Base-by-base conservation (phyloP, 164 flowering plant genomes). In the Dillenia suffruticosa region DNA sequence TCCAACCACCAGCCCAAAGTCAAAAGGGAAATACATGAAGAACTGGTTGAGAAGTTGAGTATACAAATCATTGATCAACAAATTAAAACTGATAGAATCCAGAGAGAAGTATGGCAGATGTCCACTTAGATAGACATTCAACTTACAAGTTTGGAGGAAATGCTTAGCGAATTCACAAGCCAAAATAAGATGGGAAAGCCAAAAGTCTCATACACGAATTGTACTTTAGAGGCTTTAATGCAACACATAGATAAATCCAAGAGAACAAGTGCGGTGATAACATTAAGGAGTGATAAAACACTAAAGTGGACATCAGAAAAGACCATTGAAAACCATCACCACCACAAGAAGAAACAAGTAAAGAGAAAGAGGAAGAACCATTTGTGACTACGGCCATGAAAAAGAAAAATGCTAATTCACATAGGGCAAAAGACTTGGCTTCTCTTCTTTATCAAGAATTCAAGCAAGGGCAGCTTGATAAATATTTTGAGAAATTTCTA, bases 381-480 rank as follows among this genome's bases (percentile, higher is more conserved):
- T 5, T 14, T 9, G 51, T 14, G 3, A 51, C n/a, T 15, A n/a
- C 10, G 8, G 17, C 3, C 15, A 13, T 45, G 4, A 58, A 46
- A 15, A 43, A 22, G 12, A 46, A 6, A n/a, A 5, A 10, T 16
- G 2, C 0, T 4, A 9, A 12, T n/a, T 10, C 51, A 24, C 26
- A 13, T 22, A 10, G 19, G 16, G 13, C 52, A 13, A 14, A 26
- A n/a, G 2, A 46, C 13, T 10, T 17, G 19, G 2, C 51, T 13
- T 32, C 62, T n/a, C 22, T 59, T 19, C 62, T 51, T 8, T 59
- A 14, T 46, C 62, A 59, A 46, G 46, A 51, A 22, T 22, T 59
- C 22, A 2, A 46, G 5, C 17, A 46, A 47, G 14, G 16, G 4
- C 12, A 46, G 11, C 3, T 46, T 9, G 62, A 59, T 16, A 15